Evolutionary conservation across 2,329 filamentous ascomycete species (phyloP), one percentile per base, ranked within the genome.

Genomic region (Pleurostoma richardsiae): DNA sequence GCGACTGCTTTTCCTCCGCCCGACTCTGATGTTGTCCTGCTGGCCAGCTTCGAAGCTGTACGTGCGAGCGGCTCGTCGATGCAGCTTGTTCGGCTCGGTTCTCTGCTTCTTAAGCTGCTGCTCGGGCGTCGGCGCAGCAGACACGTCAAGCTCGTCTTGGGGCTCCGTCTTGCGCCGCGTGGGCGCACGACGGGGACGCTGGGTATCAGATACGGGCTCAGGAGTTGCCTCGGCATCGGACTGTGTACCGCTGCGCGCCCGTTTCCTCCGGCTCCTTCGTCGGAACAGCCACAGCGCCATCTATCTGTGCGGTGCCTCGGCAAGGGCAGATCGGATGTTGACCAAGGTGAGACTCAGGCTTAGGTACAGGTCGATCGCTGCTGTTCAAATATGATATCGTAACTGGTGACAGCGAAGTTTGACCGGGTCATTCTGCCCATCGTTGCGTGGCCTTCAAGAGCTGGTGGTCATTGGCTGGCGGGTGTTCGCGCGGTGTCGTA

Each of bases 271-370:
- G 68, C 79, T 84, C 69, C 78, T 85, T 60, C 85, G 83, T 67
- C 84, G 77, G 68, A 95, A 95, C 51, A 85, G 88, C 90, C 89
- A 95, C 67, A 91, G 72, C 63, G 85, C 82, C 88, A 92, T 92
- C 19, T 19, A 19, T 19, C 19, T 19, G 19, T 19, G 19, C 19
- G 19, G 19, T 19, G 19, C 19, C 19, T 2, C 19, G 19, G 19
- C 19, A 19, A 19, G 19, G 19, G 19, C 19, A 19, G 19, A 19
- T 19, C 19, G 19, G 19, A 19, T 19, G 19, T 19, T 2, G 19
- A 19, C 19, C 19, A 19, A 19, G 19, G 19, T 19, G 19, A 19
- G 19, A 19, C 19, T 19, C 19, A 19, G 19, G 19, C 19, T 19
- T 19, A 19, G 19, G 19, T 19, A 2, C 19, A 19, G 19, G 19